Base-by-base conservation (phyloP, 768 basidiomycete species). In the Lactarius sanguifluus region DNA sequence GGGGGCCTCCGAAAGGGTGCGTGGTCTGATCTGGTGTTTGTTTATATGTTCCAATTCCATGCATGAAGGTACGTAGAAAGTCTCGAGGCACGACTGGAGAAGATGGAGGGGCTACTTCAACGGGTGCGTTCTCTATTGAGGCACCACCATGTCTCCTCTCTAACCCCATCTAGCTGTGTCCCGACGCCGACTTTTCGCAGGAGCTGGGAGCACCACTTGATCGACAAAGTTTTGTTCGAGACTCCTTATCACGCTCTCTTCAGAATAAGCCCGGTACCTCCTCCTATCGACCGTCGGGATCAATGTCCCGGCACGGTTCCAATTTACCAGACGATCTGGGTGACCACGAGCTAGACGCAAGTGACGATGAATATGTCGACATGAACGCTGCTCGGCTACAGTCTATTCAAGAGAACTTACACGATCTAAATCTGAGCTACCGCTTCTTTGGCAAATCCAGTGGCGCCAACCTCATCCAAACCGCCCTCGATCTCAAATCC, bases 1-100 rank as follows among this genome's bases (percentile, higher is more conserved):
- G 88, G 28, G 88, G 88, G 4, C 81, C 86, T 47, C 84, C 86
- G 20, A 87, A 87, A 78, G 83, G 85, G 85, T 87, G 67, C 56
- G 81, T 72, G 28, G 50, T 41, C 16, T 36, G 13, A 12, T 30
- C 50, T 32, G 10, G 9, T 5, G 23, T 32, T 28, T 32, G 40
- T 52, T 16, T 5, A 16, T 15, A 34, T 32, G 4, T 30, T 57
- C 34, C 20, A 50, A 61, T 38, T 52, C 30, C 9, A 52, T 20
- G 32, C 55, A 3, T 47, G 2, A 63, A 77, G 77, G 8, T 78
- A 77, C 71, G 75, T 76, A 47, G 80, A 81, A 65, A 78, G 76
- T 64, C 74, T 79, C 10, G 76, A 78, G 68, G 73, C 81, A 71
- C 74, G 84, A 20, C 70, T 86, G 30, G 77, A 79, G 34, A 78